Evolutionary conservation across 2,329 filamentous ascomycete species (phyloP), one percentile per base, ranked within the genome.

Genomic region (Aspergillus aculeatinus): DNA sequence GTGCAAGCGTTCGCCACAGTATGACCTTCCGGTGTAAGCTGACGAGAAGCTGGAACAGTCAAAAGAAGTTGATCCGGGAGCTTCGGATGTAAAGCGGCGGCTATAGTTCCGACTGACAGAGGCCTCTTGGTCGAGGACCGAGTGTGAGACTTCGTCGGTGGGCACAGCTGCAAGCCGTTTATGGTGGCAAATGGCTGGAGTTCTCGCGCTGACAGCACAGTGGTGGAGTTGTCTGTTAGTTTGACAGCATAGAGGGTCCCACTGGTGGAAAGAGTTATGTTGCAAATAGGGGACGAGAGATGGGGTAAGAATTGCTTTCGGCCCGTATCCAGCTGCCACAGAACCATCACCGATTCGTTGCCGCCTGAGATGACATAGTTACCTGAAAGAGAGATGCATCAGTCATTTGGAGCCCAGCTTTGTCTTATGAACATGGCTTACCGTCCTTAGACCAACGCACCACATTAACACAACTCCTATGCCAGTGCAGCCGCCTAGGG

Each of bases 291-390:
- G 5, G 92, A 90, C 25, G 90, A 89, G 59, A 99, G 82, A 82
- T 98, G 92, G n/a, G 95, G 95, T 29, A 99, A 80, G 70, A 89
- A 91, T 71, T 95, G 89, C 69, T 87, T 87, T 72, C 89, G 89
- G 63, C 88, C 88, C 0, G 94, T 97, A 66, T 96, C 91, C 59
- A 97, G 81, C 76, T 99, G 95, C 93, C 93, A 98, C 33, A 97
- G 80, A 9, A 96, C 91, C 48, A 99, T 81, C 21, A 92, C 90
- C 7, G 92, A 93, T 77, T 99, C 95, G 23, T 87, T 87, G 33
- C 95, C 95, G 71, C 95, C 95, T 59, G 95, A 98, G 55, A 99
- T 88, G 60, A 99, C 79, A 74, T 99, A 99, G 72, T 96, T 92
- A 54, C 91, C 91, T 95, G 66, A 14, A 51, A 23, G 16, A n/a